These are phyloP conservation scores for Purpureocillium lavendulum DNA, from an alignment of 2,329 filamentous ascomycete genomes.

Conservation along the genomic window DNA sequence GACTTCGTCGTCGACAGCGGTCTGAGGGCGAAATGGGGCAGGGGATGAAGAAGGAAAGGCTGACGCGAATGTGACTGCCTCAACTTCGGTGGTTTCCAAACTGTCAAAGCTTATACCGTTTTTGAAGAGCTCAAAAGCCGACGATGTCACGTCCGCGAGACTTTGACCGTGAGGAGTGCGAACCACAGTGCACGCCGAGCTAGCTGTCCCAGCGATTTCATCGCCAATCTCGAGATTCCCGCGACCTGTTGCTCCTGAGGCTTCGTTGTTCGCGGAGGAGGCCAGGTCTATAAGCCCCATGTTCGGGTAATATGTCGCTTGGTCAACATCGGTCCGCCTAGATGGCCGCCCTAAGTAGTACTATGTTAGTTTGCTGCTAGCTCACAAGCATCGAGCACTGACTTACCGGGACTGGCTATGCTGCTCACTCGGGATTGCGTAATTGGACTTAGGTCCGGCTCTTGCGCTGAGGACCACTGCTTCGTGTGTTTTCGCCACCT, in stretches of 20 bases:
- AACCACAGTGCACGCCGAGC: conserved; percentile 30
- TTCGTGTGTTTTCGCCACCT: conserved; percentile 36
- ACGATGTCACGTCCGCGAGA: conserved; percentile 12
- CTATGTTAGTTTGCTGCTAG: no score
- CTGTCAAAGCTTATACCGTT: conserved; percentile 21
- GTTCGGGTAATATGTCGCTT: no score
- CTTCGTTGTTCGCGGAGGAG: no score
- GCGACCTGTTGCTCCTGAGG: no score
- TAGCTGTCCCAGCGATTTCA: conserved; percentile 2
- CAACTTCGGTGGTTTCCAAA: conserved; percentile 6
- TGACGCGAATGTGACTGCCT: no score
- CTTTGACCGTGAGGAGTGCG: conserved; percentile 21
- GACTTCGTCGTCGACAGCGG: no score
- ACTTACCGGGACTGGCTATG: conserved; percentile 15
- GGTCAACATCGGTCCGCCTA: no score
- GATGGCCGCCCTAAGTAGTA: no score
- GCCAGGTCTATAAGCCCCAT: no score
- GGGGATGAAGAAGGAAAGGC: no score
- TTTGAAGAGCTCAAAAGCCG: conserved; percentile 20
- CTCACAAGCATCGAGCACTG: no score
- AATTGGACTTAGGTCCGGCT: conserved; percentile 41
- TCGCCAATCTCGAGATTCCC: not conserved
- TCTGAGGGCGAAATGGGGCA: no score
- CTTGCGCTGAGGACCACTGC: conserved; percentile 43
- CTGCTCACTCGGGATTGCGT: conserved; percentile 29